phyloP scores from a whole-genome alignment of 129 eudicot genomes.

The Escallonia rubra region DNA sequence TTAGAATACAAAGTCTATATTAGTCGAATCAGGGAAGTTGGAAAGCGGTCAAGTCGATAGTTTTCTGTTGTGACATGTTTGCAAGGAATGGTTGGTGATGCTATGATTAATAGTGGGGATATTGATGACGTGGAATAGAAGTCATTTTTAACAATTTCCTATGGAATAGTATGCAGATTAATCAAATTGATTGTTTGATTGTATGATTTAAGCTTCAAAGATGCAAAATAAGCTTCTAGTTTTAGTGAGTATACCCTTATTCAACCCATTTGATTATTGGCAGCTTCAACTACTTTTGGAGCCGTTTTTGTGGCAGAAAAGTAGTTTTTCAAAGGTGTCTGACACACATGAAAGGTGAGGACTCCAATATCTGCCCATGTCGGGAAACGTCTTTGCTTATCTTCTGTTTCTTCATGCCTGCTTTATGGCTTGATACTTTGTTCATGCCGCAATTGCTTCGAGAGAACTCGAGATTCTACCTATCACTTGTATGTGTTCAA shows the following conservation, averaged over 20 bases:
- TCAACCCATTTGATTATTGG: conserved; percentile 16
- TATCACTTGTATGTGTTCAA: no score
- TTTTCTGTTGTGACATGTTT: no score
- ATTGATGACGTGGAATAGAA: not conserved
- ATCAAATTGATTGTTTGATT: no score
- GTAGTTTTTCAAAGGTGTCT: conserved; percentile 22
- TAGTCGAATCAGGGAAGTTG: no score
- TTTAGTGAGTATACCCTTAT: conserved; percentile 1
- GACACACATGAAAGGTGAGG: conserved; percentile 63
- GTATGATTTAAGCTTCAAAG: not conserved
- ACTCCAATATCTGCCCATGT: conserved; percentile 9
- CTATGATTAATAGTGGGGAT: not conserved
- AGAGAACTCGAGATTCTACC: no score
- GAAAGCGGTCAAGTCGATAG: no score
- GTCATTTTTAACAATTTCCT: not conserved
- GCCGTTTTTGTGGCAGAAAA: conserved; percentile 81
- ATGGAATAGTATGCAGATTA: not conserved
- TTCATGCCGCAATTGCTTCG: not conserved
- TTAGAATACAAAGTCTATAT: no score
- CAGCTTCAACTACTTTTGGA: conserved; percentile 81
- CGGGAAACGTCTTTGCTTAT: conserved; percentile 7
- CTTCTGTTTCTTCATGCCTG: not conserved
- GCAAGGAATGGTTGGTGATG: not conserved
- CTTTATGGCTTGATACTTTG: not conserved
- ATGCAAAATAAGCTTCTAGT: conserved; percentile 1